Evolutionary conservation across 768 basidiomycete species (phyloP).

Genomic region (Xerocomus brunneocitrinus): DNA sequence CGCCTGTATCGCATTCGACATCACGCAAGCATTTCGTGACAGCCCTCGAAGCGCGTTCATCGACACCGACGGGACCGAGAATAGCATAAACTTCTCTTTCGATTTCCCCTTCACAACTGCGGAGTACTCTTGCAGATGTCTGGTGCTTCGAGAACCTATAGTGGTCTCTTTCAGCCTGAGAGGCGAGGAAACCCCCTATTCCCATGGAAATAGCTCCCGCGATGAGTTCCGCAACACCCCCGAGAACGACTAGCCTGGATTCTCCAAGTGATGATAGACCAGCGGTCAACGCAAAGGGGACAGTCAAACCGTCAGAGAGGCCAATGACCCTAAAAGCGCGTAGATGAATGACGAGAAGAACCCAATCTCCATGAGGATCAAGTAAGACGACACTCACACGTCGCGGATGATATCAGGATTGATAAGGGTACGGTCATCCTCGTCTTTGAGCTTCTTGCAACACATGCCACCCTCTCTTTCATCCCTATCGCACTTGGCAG

Average conservation of each 20-base stretch:
- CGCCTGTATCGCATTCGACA: constrained; percentile 47
- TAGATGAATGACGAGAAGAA: constrained; percentile 1
- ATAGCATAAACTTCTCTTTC: constrained; percentile 90
- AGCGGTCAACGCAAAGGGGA: constrained; percentile 88
- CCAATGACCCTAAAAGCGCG: constrained; percentile 64
- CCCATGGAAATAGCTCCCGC: constrained; percentile 98
- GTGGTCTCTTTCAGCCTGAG: constrained; percentile 94
- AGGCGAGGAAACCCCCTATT: constrained; percentile 95
- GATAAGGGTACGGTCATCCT: constrained; percentile 75
- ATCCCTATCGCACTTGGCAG: constrained; percentile 55
- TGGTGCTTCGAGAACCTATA: constrained; percentile 75
- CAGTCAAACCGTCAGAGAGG: constrained; percentile 86
- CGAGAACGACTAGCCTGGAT: constrained; percentile 87
- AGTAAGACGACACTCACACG: constrained; percentile 47
- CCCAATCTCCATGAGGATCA: background rate
- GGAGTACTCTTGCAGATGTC: constrained; percentile 76
- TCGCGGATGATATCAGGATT: constrained; percentile 87
- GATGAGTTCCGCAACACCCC: constrained; percentile 92
- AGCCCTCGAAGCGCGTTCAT: constrained; percentile 70
- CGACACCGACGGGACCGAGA: constrained; percentile 85
- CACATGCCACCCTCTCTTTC: constrained; percentile 63
- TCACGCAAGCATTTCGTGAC: constrained; percentile 75
- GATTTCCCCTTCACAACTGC: constrained; percentile 92
- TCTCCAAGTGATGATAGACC: constrained; percentile 87
- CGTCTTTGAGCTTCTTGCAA: constrained; percentile 81